These are phyloP conservation scores for Suhomyces kilbournensis DNA, from an alignment of 805 yeast species.

Conservation along the genomic window DNA sequence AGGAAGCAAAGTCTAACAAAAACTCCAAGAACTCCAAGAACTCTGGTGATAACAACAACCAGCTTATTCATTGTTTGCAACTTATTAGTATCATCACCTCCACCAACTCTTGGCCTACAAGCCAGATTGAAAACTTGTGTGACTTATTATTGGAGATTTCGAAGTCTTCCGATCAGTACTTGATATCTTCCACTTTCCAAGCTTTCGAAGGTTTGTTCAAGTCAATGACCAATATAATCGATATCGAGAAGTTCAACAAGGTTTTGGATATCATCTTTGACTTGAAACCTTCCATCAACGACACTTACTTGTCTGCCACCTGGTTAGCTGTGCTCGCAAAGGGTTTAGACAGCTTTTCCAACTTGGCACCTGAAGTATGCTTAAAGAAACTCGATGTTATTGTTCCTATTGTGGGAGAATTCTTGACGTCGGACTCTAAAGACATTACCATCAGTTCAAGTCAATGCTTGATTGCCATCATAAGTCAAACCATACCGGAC, in stretches of 20 bases:
- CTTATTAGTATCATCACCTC: slow-evolving; percentile 67
- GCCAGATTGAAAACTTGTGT: slow-evolving; percentile 67
- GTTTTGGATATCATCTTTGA: slow-evolving; percentile 72
- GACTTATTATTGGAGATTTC: slow-evolving; percentile 73
- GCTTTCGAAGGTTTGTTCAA: slow-evolving; percentile 81
- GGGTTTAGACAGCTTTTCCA: slow-evolving; percentile 49
- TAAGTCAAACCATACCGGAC: slow-evolving; percentile 66
- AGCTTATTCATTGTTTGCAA: slow-evolving; percentile 74
- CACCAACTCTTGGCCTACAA: slow-evolving; percentile 79
- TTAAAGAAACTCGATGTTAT: slow-evolving; percentile 52
- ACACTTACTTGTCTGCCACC: slow-evolving; percentile 82
- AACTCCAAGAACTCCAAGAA: slow-evolving; percentile 29
- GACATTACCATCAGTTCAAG: slow-evolving; percentile 74
- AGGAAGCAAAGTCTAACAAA: slow-evolving; percentile 28
- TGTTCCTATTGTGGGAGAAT: slow-evolving; percentile 52
- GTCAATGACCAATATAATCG: slow-evolving; percentile 58
- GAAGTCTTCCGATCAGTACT: slow-evolving; percentile 77
- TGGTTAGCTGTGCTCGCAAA: slow-evolving; percentile 95
- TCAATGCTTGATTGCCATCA: slow-evolving; percentile 79
- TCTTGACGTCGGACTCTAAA: slow-evolving; percentile 61
- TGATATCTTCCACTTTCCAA: slow-evolving; percentile 77
- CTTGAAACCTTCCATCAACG: slow-evolving; percentile 77
- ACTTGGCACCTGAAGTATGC: slow-evolving; percentile 41
- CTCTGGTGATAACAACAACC: slow-evolving; percentile 44
- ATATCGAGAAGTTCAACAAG: slow-evolving; percentile 59